Evolutionary conservation across 2,329 filamentous ascomycete species (phyloP).

Genomic region (Chaetomium sp.): DNA sequence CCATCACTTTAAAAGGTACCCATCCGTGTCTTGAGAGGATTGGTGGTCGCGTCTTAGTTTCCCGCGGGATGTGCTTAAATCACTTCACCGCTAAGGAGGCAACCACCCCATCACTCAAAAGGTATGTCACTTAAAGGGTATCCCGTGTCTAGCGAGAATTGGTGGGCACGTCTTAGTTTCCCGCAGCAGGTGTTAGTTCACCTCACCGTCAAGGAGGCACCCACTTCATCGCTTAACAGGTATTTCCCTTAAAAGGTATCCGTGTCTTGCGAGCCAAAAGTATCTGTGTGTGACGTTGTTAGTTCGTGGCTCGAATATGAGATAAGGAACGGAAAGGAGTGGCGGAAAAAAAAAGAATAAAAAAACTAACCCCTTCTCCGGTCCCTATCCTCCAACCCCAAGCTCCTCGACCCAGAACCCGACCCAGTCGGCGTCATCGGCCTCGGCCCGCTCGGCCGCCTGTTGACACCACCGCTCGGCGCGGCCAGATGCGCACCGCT

Average conservation of each 20-base stretch:
- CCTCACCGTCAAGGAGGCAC: neutral
- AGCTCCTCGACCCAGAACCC: constrained; percentile 36
- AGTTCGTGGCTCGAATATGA: neutral
- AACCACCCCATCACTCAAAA: too few relatives aligned
- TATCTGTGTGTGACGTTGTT: constrained; percentile 33
- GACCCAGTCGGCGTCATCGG: constrained; percentile 54
- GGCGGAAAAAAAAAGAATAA: neutral
- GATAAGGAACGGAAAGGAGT: neutral
- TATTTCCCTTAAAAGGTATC: constrained; percentile 44
- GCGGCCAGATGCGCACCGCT: constrained; percentile 39
- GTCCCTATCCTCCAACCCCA: constrained; percentile 7
- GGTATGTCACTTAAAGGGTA: too few relatives aligned
- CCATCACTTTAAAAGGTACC: too few relatives aligned
- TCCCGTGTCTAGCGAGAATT: too few relatives aligned
- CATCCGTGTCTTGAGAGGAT: too few relatives aligned
- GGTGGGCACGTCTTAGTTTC: too few relatives aligned
- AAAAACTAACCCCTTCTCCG: constrained; percentile 16
- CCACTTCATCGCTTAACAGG: neutral
- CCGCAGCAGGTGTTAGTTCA: too few relatives aligned
- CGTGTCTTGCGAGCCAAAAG: constrained; percentile 49
- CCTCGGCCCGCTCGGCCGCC: constrained; percentile 51
- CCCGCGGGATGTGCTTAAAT: too few relatives aligned
- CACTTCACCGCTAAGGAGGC: too few relatives aligned
- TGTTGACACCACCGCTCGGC: constrained; percentile 35
- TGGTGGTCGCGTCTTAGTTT: too few relatives aligned